Evolutionary conservation across 2,329 filamentous ascomycete genomes (phyloP).

Genomic region (Xylaria arbuscula): DNA sequence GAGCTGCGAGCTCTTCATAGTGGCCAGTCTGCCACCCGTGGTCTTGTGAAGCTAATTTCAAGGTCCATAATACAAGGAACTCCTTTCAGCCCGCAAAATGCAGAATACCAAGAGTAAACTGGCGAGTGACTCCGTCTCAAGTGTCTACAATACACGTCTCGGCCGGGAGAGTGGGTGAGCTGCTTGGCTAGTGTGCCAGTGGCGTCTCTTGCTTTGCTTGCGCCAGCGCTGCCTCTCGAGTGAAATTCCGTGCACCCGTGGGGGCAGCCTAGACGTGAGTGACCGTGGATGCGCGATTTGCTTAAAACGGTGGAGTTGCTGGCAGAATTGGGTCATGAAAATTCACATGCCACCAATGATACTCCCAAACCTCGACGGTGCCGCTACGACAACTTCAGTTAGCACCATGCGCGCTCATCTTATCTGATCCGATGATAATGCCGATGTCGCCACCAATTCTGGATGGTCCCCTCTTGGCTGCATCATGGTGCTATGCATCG

Average conservation of each 20-base stretch:
- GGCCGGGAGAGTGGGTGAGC: neutral
- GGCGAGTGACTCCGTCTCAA: neutral
- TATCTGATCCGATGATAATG: conserved; percentile 66
- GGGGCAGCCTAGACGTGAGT: conserved; percentile 6
- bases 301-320: conserved; percentile 19
- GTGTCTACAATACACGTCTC: neutral
- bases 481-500: conserved; percentile 38
- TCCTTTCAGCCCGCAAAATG: neutral
- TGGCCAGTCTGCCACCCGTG: no score
- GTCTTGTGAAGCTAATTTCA: neutral
- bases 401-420: conserved; percentile 55
- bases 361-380: conserved; percentile 16
- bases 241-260: conserved; percentile 1
- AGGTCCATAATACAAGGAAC: neutral
- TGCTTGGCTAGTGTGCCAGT: neutral
- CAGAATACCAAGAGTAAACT: neutral
- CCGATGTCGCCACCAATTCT: conserved; percentile 55
- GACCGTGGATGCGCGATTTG: conserved; percentile 34
- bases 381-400: conserved; percentile 26
- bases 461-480: conserved; percentile 42
- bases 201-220: neutral
- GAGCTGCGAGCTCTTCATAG: neutral
- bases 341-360: conserved; percentile 21
- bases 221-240: neutral
- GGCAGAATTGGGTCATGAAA: conserved; percentile 29